These are phyloP conservation scores for Neonectria sp. DNA, from an alignment of 2,329 filamentous ascomycete genomes.

Conservation along the genomic window DNA sequence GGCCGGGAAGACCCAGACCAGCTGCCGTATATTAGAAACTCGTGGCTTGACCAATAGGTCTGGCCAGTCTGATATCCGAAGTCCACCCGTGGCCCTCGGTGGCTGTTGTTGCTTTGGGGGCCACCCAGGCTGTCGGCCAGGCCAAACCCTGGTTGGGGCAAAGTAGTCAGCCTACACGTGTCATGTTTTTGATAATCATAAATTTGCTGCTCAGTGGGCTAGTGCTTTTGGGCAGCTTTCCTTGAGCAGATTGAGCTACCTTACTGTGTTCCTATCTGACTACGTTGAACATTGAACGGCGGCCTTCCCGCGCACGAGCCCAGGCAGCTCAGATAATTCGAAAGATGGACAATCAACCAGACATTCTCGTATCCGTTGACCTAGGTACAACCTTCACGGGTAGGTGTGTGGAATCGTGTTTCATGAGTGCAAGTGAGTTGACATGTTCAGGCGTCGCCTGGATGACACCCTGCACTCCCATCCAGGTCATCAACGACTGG, in stretches of 20 bases:
- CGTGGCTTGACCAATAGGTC: no score
- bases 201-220: not conserved
- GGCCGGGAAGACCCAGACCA: no score
- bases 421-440: not conserved
- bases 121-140: not conserved
- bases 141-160: no score
- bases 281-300: not conserved
- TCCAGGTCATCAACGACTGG: constrained; percentile 67
- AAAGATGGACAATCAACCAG: constrained; percentile 48
- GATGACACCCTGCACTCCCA: constrained; percentile 57
- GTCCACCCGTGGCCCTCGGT: not conserved
- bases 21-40: no score
- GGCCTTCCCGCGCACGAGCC: not conserved
- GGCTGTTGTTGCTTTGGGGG: not conserved
- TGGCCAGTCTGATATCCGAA: not conserved
- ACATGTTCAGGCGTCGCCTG: constrained; percentile 51
- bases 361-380: constrained; percentile 60
- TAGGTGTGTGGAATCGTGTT: constrained; percentile 26
- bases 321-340: not conserved
- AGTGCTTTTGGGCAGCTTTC: not conserved
- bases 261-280: not conserved
- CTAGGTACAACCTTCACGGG: constrained; percentile 64
- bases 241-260: not conserved
- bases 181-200: not conserved
- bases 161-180: no score